phyloP scores from a whole-genome alignment of 331 rosid species.

The Acacia pycnantha region DNA sequence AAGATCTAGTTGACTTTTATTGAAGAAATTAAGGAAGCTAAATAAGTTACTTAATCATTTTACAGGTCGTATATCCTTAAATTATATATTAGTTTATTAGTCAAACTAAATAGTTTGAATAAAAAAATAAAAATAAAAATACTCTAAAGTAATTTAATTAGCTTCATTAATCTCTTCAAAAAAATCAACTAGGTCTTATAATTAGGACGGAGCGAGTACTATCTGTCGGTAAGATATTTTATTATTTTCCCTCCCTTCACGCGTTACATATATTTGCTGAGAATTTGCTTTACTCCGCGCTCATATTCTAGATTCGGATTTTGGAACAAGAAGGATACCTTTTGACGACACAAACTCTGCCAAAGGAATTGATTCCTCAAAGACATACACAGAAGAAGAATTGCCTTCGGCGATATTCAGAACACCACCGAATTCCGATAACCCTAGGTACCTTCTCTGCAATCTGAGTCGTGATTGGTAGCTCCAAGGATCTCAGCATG shows the following conservation, averaged over 20 bases:
- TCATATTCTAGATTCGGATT: neutral
- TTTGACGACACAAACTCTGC: neutral
- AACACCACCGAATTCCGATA: neutral
- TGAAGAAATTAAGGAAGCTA: no score
- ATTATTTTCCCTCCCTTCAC: neutral
- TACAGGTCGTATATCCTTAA: no score
- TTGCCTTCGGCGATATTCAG: neutral
- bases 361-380: neutral
- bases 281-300: neutral
- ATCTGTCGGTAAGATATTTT: neutral
- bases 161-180: no score
- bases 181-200: no score
- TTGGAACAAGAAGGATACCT: no score
- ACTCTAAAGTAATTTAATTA: no score
- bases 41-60: no score
- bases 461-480: neutral
- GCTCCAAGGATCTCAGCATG: conserved; percentile 37
- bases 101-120: no score
- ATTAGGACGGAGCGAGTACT: no score
- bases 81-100: no score
- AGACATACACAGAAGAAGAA: neutral
- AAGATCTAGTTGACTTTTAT: no score
- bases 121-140: no score
- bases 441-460: neutral
- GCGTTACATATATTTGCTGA: neutral